Base-by-base conservation (phyloP, 208 protist species). In the Tetramitus jugosus region DNA sequence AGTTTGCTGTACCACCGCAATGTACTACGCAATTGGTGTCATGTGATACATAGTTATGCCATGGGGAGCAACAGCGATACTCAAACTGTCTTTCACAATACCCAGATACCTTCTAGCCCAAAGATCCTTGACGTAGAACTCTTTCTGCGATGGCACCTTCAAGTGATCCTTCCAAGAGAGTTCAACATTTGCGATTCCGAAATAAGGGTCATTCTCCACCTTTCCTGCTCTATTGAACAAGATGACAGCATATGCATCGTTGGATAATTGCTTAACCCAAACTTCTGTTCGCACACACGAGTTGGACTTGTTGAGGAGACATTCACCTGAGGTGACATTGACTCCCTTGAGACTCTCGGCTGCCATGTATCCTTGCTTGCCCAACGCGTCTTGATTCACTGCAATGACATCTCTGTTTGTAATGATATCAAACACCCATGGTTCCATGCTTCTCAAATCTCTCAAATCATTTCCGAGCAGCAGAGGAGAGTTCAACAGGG, bases 331-430 rank as follows among this genome's bases (percentile, higher is more conserved):
- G 14, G 14, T 10, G 49, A 26, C 49, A 56, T 26, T 56, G 14
- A 26, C 20, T 56, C 49, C 49, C 20, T 56, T 10, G 20, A 56
- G 10, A 20, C 20, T 56, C 20, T 56, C 14, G 20, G 10, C 10
- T 56, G 20, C 10, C 14, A 20, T 26, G 20, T 26, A 8, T 52
- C 77, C 77, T 60, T 79, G 77, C 10, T 61, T 64, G 20, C 4
- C 40, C 4, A 29, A 29, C 6, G 76, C 61, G 61, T 81, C 78
- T 67, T 81, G 78, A 67, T 81, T 80, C 20, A 81, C 77, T 37
- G 56, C 74, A 35, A 81, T 81, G 4, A 82, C 78, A 29, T 81
- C 78, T 7, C 81, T 81, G 29, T 76, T 80, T 23, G 78, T 82
- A 20, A 81, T 33, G 6, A 81, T 81, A n/a, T 46, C 23, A 26